Percentiles rank a stretch among this genome's conserved stretches.
Evolutionary conservation across 2,329 filamentous ascomycete genomes (phyloP).

Genomic region (Sarocladium strictum): DNA sequence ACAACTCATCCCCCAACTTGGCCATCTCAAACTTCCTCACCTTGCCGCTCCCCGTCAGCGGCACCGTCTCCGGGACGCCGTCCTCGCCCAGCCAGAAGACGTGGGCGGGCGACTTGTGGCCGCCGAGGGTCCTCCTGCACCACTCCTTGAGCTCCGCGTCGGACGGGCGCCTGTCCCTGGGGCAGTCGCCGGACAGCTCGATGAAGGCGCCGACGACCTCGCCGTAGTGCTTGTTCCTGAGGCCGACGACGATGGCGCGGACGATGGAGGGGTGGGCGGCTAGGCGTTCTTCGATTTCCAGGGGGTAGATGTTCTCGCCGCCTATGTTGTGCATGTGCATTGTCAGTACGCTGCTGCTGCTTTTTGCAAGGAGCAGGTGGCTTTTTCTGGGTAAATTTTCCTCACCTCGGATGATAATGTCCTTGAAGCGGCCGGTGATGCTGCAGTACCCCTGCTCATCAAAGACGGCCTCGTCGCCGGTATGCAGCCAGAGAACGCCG

Average conservation of each 20-base stretch:
- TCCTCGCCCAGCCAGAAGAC: slow-evolving; percentile 70
- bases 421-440: slow-evolving; percentile 73
- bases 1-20: slow-evolving; percentile 46
- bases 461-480: slow-evolving; percentile 64
- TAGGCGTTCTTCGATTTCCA: slow-evolving; percentile 72
- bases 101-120: slow-evolving; percentile 64
- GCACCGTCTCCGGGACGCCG: slow-evolving; percentile 48
- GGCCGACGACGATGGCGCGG: slow-evolving; percentile 63
- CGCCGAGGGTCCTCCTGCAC: slow-evolving; percentile 55
- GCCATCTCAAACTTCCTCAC: slow-evolving; percentile 63
- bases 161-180: slow-evolving; percentile 36
- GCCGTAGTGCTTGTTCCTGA: slow-evolving; percentile 65
- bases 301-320: slow-evolving; percentile 68
- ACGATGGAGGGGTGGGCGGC: slow-evolving; percentile 55
- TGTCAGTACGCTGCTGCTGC: not conserved
- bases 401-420: slow-evolving; percentile 68
- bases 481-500: slow-evolving; percentile 56
- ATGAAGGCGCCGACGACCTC: slow-evolving; percentile 67
- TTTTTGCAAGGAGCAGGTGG: not conserved
- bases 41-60: slow-evolving; percentile 67
- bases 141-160: slow-evolving; percentile 55
- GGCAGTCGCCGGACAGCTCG: slow-evolving; percentile 26
- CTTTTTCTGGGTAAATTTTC: no score
- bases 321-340: slow-evolving; percentile 30
- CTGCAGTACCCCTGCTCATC: slow-evolving; percentile 64